Conservation (phyloP, 352 stramenopile genomes). For the Phytophthora agathidicida region DNA sequence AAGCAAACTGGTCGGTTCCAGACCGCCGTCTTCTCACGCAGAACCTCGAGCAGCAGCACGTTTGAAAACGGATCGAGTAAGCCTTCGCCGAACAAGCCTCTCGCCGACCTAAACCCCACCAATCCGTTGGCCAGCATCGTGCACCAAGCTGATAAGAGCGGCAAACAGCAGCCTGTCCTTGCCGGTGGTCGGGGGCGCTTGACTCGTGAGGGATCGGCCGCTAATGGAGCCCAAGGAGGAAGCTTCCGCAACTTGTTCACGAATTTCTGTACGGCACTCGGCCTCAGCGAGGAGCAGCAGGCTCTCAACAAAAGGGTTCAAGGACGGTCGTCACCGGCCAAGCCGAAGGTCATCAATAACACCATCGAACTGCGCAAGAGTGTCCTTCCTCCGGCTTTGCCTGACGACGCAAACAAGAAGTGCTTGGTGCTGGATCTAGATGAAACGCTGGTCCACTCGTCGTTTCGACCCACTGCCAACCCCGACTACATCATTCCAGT, state of each 20-base stretch:
- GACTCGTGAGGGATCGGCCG: constrained; percentile 20
- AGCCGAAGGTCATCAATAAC: constrained; percentile 21
- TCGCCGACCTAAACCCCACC: constrained; percentile 42
- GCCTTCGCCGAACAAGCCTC: constrained; percentile 35
- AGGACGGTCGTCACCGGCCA: constrained; percentile 13
- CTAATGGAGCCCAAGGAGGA: constrained; percentile 14
- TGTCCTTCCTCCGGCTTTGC: constrained; percentile 36
- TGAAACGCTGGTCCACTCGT: constrained; percentile 97
- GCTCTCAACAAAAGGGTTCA: constrained; percentile 16
- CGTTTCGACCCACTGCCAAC: constrained; percentile 91
- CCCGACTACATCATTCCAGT: constrained; percentile 98
- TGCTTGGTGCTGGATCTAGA: constrained; percentile 95
- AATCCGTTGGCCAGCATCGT: constrained; percentile 60
- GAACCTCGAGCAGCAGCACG: constrained; percentile 56
- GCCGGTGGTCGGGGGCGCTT: neutral
- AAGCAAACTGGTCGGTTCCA: constrained; percentile 50
- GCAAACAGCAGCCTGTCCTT: constrained; percentile 43
- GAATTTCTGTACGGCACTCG: constrained; percentile 66
- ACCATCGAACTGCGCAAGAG: constrained; percentile 55
- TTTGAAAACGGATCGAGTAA: constrained; percentile 35
- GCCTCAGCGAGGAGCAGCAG: constrained; percentile 60
- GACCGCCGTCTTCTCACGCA: constrained; percentile 68
- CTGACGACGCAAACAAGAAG: constrained; percentile 74
- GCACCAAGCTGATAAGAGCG: constrained; percentile 57
- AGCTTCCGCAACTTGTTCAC: constrained; percentile 64